Evolutionary conservation across 2,329 filamentous ascomycete species (phyloP), one percentile per base, ranked within the genome.

Genomic region (Epichloe amarillans): DNA sequence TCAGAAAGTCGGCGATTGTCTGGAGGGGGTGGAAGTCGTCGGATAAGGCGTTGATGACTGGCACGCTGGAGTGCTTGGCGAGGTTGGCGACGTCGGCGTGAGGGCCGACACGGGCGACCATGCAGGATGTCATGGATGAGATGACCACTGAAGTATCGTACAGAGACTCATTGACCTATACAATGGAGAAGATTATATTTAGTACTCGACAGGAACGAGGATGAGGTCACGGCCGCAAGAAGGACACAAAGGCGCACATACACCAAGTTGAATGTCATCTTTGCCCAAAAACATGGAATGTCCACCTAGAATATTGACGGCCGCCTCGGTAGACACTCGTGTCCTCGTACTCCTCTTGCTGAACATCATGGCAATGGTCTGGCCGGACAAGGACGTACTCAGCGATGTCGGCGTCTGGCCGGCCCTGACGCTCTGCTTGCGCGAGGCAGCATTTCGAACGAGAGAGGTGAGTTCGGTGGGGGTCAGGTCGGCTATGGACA

Each of bases 261-360:
- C 93, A 49, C 93, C 93, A 19, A 98, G 76, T 68, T 98, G 93
- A 55, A 98, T 98, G 64, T 98, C 93, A 50, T 94, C 84, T 64
- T 90, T 93, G 61, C 90, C 89, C 52, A 98, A 69, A 65, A 98
- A 98, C 90, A 98, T 96, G 21, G 93, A 84, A 61, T 95, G 86
- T 0, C 91, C 93, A 38, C 90, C 89, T 74, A 98, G 78, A 53
- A 87, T 74, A n/a, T 84, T 80, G 38, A 96, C 83, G 12, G 93
- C 93, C 7, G 85, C 85, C 72, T 98, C 93, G 2, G 90, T 96
- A 2, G 89, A 95, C 35, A 98, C 84, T 55, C 93, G 83, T 12
- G 93, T 98, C 53, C 93, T 81, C 12, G 93, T 98, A 61, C 86
- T 94, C 58, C 90, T 83, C 72, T 98, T 98, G 76, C 79, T 94